phyloP scores from a whole-genome alignment of 805 yeast genomes.

The Candida krabiensis region DNA sequence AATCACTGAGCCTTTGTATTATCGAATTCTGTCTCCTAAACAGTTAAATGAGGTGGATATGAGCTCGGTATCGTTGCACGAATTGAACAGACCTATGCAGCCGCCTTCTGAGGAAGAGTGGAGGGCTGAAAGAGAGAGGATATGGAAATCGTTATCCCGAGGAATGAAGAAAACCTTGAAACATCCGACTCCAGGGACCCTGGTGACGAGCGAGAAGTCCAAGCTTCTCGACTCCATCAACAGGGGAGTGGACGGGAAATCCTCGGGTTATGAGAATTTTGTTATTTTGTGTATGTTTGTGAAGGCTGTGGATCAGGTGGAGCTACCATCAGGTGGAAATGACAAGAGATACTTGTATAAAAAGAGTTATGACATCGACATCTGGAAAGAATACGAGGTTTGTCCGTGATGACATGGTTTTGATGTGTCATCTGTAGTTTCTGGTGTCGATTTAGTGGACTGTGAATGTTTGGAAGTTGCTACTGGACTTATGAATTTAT shows the following conservation, averaged over 20 bases:
- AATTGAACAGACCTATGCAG: constrained; percentile 14
- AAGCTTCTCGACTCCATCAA: constrained; percentile 66
- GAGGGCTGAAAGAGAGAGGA: constrained; percentile 59
- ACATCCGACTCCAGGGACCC: constrained; percentile 71
- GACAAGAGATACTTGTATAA: constrained; percentile 54
- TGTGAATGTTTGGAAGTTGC: neutral
- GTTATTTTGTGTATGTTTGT: constrained; percentile 68
- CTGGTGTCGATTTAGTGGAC: neutral
- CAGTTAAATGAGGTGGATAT: constrained; percentile 12
- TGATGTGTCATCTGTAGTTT: constrained; percentile 1
- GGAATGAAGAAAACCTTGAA: constrained; percentile 63
- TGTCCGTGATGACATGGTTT: constrained; percentile 53
- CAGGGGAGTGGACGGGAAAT: constrained; percentile 83
- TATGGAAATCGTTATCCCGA: constrained; percentile 63
- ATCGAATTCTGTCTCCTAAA: constrained; percentile 23
- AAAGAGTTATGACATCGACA: constrained; percentile 49
- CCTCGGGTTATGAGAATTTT: constrained; percentile 63
- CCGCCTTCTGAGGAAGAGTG: constrained; percentile 66
- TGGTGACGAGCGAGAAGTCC: constrained; percentile 52
- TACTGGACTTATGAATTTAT: too few relatives aligned
- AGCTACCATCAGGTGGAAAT: constrained; percentile 48
- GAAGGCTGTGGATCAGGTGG: constrained; percentile 68
- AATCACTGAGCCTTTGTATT: constrained; percentile 17
- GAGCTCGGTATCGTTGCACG: constrained; percentile 14
- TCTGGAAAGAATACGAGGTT: constrained; percentile 76